A percentile compares a stretch with the other conserved stretches of the same genome.
These are phyloP conservation scores for Allomyces arbusculus DNA, from an alignment of 192 early-diverging fungal genomes.

Conservation along the genomic window DNA sequence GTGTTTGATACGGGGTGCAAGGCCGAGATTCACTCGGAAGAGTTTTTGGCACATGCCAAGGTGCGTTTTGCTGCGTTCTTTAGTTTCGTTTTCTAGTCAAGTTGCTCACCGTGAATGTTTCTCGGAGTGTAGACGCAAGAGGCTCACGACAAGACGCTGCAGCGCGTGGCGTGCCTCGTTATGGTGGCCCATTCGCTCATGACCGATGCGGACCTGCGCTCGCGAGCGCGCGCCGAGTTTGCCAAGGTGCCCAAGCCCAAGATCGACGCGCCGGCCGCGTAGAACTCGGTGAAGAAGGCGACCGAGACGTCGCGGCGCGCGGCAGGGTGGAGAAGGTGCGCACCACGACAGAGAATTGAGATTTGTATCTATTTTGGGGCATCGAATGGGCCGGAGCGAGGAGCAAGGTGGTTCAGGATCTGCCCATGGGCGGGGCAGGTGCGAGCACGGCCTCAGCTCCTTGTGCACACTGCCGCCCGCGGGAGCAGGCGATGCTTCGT, in stretches of 20 bases:
- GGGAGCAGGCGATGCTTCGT: no score
- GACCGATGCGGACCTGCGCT: background rate
- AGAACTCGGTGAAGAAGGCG: no score
- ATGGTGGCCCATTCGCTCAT: background rate
- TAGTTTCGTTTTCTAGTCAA: background rate
- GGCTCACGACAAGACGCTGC: background rate
- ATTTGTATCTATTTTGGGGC: no score
- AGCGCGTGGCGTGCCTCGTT: background rate
- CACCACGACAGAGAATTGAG: no score
- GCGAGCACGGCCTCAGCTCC: no score
- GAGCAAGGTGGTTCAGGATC: no score
- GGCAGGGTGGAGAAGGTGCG: no score
- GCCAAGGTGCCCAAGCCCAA: background rate
- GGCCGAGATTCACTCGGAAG: background rate
- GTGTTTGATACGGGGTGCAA: background rate
- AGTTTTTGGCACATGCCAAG: background rate
- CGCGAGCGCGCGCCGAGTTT: background rate
- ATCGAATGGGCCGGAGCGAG: no score
- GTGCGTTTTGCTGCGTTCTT: background rate
- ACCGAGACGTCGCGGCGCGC: no score
- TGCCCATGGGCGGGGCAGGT: no score
- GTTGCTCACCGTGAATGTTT: background rate
- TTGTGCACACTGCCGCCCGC: no score
- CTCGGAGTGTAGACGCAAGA: background rate
- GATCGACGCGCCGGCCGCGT: no score